Base-by-base conservation (phyloP, 768 basidiomycete genomes). In the Tricholoma bakamatsutake region DNA sequence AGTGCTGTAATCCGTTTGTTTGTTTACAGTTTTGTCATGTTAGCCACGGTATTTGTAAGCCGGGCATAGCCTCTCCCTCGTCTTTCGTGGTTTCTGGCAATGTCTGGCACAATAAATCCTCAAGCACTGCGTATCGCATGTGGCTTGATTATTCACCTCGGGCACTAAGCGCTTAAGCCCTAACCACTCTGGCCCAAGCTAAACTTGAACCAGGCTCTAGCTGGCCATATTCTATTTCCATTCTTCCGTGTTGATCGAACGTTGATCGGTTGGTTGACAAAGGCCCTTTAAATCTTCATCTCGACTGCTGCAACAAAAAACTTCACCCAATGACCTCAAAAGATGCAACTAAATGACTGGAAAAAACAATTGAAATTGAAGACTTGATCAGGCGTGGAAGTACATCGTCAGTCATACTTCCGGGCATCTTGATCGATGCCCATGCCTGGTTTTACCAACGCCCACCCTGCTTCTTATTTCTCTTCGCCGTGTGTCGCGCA, bases 11-110 rank as follows among this genome's bases (percentile, higher is more conserved):
- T 24, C 21, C 21, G 65, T 62, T 57, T 71, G 73, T 76, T 77
- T 77, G 73, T 65, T 64, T 64, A 64, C 67, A 73, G 72, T 78
- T 79, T 77, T 77, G 76, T 74, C 69, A 71, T 61, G 60, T 63
- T 37, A 50, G 48, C 46, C 55, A 57, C 62, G 69, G 70, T 68
- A 69, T 77, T 73, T 68, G 69, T 75, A 70, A 77, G 67, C 73
- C 56, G 54, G 52, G 58, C 64, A 62, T 55, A 33, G 64, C 62
- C 62, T 59, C 48, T 54, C 46, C 24, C 37, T 50, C 52, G 52
- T 59, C 54, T 49, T 58, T 17, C n/a, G n/a, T 18, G n/a, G 11
- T n/a, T n/a, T n/a, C n/a, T n/a, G n/a, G n/a, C n/a, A n/a, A n/a
- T n/a, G n/a, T n/a, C n/a, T n/a, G n/a, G n/a, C n/a, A n/a, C n/a